phyloP scores from a whole-genome alignment of 2,329 filamentous ascomycete species.

The Pseudomassariella vexata region DNA sequence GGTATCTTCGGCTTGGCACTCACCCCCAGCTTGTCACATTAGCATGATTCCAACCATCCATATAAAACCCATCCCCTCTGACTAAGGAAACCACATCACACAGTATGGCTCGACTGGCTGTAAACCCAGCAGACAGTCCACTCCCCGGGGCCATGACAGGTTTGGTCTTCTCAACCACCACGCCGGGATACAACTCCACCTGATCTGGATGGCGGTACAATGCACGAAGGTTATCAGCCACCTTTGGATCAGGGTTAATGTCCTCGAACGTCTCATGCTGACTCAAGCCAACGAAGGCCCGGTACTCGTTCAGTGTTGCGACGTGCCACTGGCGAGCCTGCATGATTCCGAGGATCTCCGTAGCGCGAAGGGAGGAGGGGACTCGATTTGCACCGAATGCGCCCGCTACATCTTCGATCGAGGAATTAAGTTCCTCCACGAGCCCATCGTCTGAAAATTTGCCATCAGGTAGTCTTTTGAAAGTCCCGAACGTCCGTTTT shows the following conservation, averaged over 20 bases:
- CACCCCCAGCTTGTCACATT: constrained; percentile 78
- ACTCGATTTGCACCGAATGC: constrained; percentile 70
- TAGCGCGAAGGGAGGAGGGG: constrained; percentile 64
- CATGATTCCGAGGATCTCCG: constrained; percentile 77
- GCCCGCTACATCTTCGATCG: constrained; percentile 74
- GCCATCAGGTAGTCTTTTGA: constrained; percentile 2
- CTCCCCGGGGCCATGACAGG: constrained; percentile 67
- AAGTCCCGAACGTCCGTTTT: neutral
- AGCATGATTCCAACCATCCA: constrained; percentile 67
- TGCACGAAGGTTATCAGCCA: constrained; percentile 58
- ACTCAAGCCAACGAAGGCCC: constrained; percentile 74
- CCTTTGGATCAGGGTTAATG: constrained; percentile 71
- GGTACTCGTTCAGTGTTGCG: constrained; percentile 77
- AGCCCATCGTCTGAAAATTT: constrained; percentile 67
- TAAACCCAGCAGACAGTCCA: constrained; percentile 61
- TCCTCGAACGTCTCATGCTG: constrained; percentile 74
- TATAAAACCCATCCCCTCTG: constrained; percentile 74
- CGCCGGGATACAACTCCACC: constrained; percentile 74
- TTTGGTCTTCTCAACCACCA: constrained; percentile 73
- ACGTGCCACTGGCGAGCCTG: constrained; percentile 73
- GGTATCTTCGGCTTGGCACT: too few relatives aligned
- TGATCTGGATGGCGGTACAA: constrained; percentile 75
- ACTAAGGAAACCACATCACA: constrained; percentile 77
- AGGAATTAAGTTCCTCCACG: constrained; percentile 58
- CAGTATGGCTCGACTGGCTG: constrained; percentile 69